Evolutionary conservation across 1,284 basidiomycete species (phyloP), one percentile per base, ranked within the genome.

Genomic region (Fomitiporia mediterranea): DNA sequence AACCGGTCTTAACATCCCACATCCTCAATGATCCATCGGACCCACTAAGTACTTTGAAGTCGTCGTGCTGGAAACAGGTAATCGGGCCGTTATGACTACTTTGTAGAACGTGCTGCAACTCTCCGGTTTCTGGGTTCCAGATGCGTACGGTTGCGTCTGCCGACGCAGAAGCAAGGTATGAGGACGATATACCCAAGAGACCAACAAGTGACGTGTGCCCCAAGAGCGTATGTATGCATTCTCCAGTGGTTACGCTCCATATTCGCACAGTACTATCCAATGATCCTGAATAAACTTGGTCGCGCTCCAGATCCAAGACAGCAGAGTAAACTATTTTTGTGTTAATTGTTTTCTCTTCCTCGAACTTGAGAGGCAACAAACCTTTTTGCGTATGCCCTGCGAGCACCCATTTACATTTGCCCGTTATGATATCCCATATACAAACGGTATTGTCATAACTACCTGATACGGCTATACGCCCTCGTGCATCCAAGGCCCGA

Each of bases 11-110:
- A 58, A 95, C 81, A 68, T 97, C 90, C 95, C 95, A 98, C 82
- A 97, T 89, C 77, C 97, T 97, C 62, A 98, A 77, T 40, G 91
- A 93, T n/a, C 94, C 95, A 65, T 97, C 94, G 8, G 88, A 91
- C 5, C 95, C 94, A 63, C 87, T 91, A 42, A 98, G 79, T 49
- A 98, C 91, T 69, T 96, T 96, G 77, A 91, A 91, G 68, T 97
- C 94, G 68, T 97, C 94, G 65, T 97, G 94, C 71, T 94, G 91
- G 81, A 97, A 97, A 71, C 94, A 98, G 5, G 94, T 97, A 65
- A 98, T 97, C 11, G 94, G 93, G 21, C 93, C 94, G 2, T 89
- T 87, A 70, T 97, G 94, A 1, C 90, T n/a, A n/a, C n/a, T 91
- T 0, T 87, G 84, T 38, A 97, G 80, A 0, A 86, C 85, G 65